phyloP scores from a whole-genome alignment of 352 stramenopile species.

The Aphanomyces euteiches region DNA sequence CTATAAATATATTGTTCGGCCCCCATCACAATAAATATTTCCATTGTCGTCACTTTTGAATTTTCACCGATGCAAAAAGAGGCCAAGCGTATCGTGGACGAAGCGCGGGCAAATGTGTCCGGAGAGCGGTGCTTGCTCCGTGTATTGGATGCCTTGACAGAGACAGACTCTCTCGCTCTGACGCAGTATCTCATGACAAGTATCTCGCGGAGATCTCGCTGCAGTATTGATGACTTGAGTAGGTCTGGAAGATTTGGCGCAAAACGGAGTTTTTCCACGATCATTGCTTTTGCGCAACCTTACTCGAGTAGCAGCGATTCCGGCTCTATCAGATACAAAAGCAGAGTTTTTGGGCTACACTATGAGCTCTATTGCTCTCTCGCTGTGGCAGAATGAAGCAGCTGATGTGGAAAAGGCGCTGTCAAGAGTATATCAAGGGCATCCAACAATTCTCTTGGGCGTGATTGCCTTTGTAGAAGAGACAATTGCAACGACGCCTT shows the following conservation, averaged over 20 bases:
- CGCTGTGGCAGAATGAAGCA: background rate
- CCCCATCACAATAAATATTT: too few relatives aligned
- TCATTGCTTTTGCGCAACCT: constrained; percentile 10
- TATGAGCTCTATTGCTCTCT: constrained; percentile 3
- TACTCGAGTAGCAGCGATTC: constrained; percentile 15
- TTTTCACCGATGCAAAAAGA: constrained; percentile 20
- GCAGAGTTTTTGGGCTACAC: constrained; percentile 25
- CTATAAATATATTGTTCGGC: background rate
- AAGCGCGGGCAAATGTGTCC: constrained; percentile 10
- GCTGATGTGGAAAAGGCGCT: constrained; percentile 19
- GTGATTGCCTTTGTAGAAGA: constrained; percentile 25
- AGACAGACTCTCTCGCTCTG: constrained; percentile 21
- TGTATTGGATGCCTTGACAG: constrained; percentile 21
- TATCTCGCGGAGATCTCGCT: background rate
- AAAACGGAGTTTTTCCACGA: constrained; percentile 13
- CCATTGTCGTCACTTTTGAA: too few relatives aligned
- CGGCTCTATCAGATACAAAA: constrained; percentile 8
- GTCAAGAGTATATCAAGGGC: constrained; percentile 9
- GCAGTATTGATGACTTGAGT: background rate
- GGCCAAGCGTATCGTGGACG: constrained; percentile 14
- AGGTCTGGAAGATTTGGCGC: constrained; percentile 20
- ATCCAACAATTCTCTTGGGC: constrained; percentile 18
- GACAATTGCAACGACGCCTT: background rate
- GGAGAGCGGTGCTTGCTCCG: constrained; percentile 21
- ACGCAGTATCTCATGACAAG: constrained; percentile 19